A percentile compares a stretch with the other conserved stretches of the same genome.
Evolutionary conservation across 2,329 filamentous ascomycete species (phyloP).

Genomic region (Sarocladiaceae sp.): DNA sequence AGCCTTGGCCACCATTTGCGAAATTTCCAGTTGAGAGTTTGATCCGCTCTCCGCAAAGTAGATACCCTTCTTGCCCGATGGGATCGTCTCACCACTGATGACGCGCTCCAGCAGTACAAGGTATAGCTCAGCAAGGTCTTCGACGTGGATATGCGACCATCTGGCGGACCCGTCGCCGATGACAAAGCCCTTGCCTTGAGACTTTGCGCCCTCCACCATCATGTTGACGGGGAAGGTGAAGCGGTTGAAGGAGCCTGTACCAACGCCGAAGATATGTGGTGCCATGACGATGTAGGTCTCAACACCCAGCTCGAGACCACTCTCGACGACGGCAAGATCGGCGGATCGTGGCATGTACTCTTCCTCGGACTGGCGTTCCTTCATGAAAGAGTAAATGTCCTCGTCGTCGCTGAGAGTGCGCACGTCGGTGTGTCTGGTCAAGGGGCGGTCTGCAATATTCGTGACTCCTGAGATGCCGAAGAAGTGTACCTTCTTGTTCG

Average conservation of each 20-base stretch:
- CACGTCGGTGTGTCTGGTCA: background rate
- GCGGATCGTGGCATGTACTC: background rate
- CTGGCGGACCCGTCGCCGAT: background rate
- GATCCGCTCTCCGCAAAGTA: background rate
- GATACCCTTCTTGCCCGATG: constrained; percentile 1
- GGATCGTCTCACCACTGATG: background rate
- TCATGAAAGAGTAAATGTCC: background rate
- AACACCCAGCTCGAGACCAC: background rate
- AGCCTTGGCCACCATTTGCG: background rate
- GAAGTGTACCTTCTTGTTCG: background rate
- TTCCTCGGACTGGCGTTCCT: background rate
- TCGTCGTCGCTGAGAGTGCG: background rate
- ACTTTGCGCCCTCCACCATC: background rate
- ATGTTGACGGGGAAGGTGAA: background rate
- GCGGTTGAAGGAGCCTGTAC: background rate
- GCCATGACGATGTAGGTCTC: background rate
- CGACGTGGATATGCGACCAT: background rate
- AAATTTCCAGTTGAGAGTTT: background rate
- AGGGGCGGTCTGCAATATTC: background rate
- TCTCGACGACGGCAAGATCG: background rate
- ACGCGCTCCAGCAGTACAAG: background rate
- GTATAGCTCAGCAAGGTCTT: background rate
- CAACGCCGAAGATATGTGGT: background rate
- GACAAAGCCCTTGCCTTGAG: background rate
- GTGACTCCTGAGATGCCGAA: constrained; percentile 1